phyloP scores from a whole-genome alignment of 164 flowering plant species.

The Dillenia turbinata region DNA sequence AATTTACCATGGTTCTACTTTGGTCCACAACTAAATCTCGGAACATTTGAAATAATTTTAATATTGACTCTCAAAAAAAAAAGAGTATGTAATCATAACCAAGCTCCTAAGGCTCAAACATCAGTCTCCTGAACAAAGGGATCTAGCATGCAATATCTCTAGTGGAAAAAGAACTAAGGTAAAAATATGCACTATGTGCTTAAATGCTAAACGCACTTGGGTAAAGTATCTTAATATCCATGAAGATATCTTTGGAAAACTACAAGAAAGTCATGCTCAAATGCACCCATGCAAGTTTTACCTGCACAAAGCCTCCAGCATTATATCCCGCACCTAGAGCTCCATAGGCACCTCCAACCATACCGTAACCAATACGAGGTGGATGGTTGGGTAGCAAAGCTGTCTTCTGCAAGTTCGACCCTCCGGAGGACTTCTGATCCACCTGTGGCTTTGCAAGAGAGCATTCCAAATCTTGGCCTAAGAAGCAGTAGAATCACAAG shows the following conservation, averaged over 20 bases:
- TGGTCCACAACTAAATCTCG: too few species aligned
- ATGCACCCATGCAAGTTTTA: conserved; percentile 9
- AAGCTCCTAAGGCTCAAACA: too few species aligned
- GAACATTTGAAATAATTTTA: too few species aligned
- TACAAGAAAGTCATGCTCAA: too few species aligned
- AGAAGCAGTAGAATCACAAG: conserved; percentile 5
- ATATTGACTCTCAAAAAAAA: too few species aligned
- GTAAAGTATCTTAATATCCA: too few species aligned
- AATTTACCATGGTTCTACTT: too few species aligned
- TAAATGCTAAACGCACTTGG: too few species aligned
- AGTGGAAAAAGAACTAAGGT: not conserved
- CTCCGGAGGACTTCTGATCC: conserved; percentile 57
- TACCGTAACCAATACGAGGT: conserved; percentile 62
- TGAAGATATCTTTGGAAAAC: too few species aligned
- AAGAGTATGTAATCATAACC: too few species aligned
- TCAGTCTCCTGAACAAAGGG: not conserved
- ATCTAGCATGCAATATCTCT: not conserved
- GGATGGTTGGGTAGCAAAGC: conserved; percentile 55
- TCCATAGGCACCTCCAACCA: conserved; percentile 55
- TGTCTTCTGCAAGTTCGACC: conserved; percentile 42
- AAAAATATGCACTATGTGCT: not conserved
- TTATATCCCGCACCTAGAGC: conserved; percentile 63
- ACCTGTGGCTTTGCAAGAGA: conserved; percentile 89
- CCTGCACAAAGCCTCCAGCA: conserved; percentile 59
- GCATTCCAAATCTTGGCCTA: conserved; percentile 83